Percentiles rank a stretch among this genome's conserved stretches.
phyloP scores from a whole-genome alignment of 768 basidiomycete genomes.

The Russula vinacea region DNA sequence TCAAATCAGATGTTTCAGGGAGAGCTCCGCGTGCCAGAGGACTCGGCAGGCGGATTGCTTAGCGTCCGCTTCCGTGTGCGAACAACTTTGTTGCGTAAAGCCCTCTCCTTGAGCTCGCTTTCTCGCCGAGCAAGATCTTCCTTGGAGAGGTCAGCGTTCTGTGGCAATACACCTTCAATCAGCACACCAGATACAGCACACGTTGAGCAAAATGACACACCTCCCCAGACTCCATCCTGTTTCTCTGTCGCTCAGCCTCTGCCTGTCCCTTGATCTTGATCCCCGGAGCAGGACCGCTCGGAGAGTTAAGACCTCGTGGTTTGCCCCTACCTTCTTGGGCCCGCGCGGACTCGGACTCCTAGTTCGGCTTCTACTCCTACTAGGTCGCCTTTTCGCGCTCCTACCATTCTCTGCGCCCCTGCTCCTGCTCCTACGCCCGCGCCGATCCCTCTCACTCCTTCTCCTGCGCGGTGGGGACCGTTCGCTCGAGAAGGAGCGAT shows the following conservation, averaged over 20 bases:
- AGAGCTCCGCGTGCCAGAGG: conserved; percentile 2
- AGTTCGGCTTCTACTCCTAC: conserved; percentile 23
- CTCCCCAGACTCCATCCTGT: conserved; percentile 48
- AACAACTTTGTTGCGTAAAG: conserved; percentile 78
- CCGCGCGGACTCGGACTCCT: conserved; percentile 18
- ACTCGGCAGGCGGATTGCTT: conserved; percentile 11
- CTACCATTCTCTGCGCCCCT: conserved; percentile 22
- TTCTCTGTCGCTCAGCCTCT: conserved; percentile 50
- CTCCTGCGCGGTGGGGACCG: conserved; percentile 33
- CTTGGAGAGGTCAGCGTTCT: conserved; percentile 30
- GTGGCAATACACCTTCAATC: not conserved
- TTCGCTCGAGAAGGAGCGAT: conserved; percentile 38
- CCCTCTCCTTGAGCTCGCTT: conserved; percentile 77
- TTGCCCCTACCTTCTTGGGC: conserved; percentile 28
- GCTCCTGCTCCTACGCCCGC: conserved; percentile 18
- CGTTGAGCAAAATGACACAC: conserved; percentile 24
- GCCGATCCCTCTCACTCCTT: conserved; percentile 16
- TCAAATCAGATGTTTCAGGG: conserved; percentile 6
- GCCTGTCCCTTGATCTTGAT: conserved; percentile 77
- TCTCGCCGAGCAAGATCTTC: conserved; percentile 64
- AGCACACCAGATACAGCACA: not conserved
- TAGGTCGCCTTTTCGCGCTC: conserved; percentile 6
- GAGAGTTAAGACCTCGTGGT: conserved; percentile 33
- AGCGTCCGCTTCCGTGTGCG: conserved; percentile 54
- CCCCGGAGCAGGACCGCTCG: conserved; percentile 43